Percentiles rank a stretch among this genome's conserved stretches.
Evolutionary conservation across 192 early-diverging fungal species (phyloP).

Genomic region (Entomortierella lignicola): DNA sequence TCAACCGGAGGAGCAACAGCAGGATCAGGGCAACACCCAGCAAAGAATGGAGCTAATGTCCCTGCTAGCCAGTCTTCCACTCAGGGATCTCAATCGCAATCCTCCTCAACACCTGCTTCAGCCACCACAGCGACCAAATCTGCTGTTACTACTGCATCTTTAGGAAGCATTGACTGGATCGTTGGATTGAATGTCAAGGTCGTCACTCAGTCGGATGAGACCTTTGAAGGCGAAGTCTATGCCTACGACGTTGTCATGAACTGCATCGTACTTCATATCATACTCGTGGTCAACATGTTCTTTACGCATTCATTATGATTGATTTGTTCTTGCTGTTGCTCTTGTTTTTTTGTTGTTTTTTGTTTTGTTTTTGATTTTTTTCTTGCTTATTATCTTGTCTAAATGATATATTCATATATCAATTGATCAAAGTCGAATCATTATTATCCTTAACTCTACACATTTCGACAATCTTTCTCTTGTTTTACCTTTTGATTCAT

Average conservation of each 20-base stretch:
- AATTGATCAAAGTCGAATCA: neutral
- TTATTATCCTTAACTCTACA: conserved; percentile 52
- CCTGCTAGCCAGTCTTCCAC: conserved; percentile 6
- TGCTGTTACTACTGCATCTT: neutral
- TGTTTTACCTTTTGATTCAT: conserved; percentile 1
- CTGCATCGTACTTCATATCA: conserved; percentile 75
- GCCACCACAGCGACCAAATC: neutral
- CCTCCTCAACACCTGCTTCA: conserved; percentile 4
- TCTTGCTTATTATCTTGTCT: conserved; percentile 5
- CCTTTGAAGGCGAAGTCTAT: conserved; percentile 66
- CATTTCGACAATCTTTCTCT: neutral
- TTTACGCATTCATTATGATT: conserved; percentile 6
- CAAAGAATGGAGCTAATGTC: conserved; percentile 27
- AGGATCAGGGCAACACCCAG: conserved; percentile 1
- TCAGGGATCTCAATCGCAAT: conserved; percentile 20
- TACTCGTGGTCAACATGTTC: conserved; percentile 49
- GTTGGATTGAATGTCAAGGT: conserved; percentile 61
- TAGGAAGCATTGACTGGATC: conserved; percentile 58
- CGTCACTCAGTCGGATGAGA: conserved; percentile 61
- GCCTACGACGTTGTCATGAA: conserved; percentile 69
- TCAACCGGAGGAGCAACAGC: neutral
- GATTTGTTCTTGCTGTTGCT: neutral
- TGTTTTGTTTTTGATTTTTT: conserved; percentile 10
- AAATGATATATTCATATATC: too few species aligned
- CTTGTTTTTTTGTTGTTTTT: neutral